A percentile compares a stretch with the other conserved stretches of the same genome.
Conservation (phyloP, 176 grass and related monocot genomes). For the Oryza longistaminata region DNA sequence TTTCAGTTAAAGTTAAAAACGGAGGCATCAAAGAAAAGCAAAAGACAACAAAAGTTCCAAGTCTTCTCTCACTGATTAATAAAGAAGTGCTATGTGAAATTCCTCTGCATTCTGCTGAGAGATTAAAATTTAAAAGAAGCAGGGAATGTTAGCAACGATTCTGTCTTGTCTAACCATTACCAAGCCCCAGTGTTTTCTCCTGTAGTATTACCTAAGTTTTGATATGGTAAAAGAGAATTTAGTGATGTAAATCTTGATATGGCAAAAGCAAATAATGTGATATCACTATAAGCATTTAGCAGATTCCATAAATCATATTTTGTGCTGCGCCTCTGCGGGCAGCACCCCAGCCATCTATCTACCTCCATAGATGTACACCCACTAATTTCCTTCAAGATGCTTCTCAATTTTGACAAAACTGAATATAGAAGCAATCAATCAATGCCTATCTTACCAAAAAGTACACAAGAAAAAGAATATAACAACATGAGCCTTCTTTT, state of each 20-base stretch:
- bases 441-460: constrained; percentile 28
- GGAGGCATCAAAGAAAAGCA: constrained; percentile 47
- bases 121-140: constrained; percentile 27
- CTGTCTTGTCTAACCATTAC: background rate
- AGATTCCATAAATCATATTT: constrained; percentile 30
- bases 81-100: constrained; percentile 38
- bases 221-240: constrained; percentile 7
- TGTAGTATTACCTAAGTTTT: constrained; percentile 13
- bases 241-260: constrained; percentile 1
- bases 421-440: background rate
- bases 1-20: constrained; percentile 50
- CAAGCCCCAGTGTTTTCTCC: constrained; percentile 2
- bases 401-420: constrained; percentile 28
- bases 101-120: constrained; percentile 27
- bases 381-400: constrained; percentile 33
- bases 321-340: background rate
- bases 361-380: constrained; percentile 22
- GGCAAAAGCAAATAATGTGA: background rate
- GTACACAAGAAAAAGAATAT: constrained; percentile 1
- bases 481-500: constrained; percentile 12
- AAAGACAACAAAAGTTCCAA: constrained; percentile 46
- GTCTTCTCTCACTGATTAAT: constrained; percentile 30
- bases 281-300: constrained; percentile 16
- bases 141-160: constrained; percentile 6
- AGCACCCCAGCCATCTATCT: constrained; percentile 14